Conservation (phyloP, 2,329 filamentous ascomycete genomes). For the Peltaster fructicola region DNA sequence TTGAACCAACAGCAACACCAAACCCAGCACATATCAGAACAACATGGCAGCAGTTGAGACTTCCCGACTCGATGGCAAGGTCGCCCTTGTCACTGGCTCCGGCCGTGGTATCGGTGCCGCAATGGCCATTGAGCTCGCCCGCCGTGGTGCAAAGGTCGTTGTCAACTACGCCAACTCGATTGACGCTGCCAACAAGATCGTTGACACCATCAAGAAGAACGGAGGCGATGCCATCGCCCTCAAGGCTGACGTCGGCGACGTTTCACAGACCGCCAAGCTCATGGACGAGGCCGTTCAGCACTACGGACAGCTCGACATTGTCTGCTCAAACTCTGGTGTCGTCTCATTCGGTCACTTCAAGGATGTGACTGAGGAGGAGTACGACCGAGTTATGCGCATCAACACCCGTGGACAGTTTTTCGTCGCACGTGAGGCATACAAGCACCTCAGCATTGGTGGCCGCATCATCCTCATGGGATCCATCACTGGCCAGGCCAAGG, state of each 20-base stretch:
- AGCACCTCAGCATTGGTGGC: conserved; percentile 33
- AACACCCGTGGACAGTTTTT: conserved; percentile 49
- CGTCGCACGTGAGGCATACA: conserved; percentile 39
- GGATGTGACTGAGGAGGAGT: conserved; percentile 37
- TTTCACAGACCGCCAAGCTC: conserved; percentile 43
- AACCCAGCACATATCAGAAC: conserved; percentile 12
- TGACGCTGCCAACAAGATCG: conserved; percentile 46
- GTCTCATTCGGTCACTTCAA: conserved; percentile 36
- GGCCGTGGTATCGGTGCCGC: conserved; percentile 48
- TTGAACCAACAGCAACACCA: too few relatives aligned
- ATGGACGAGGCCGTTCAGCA: conserved; percentile 45
- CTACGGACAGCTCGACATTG: conserved; percentile 52
- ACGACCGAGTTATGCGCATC: conserved; percentile 41
- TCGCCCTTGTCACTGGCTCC: conserved; percentile 36
- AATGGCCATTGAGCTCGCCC: conserved; percentile 48
- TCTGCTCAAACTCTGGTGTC: conserved; percentile 49
- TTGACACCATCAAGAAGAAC: conserved; percentile 45
- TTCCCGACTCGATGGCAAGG: conserved; percentile 36
- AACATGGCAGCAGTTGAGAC: conserved; percentile 25
- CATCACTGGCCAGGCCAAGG: conserved; percentile 40
- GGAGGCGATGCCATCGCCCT: conserved; percentile 46
- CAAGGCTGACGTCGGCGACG: conserved; percentile 50
- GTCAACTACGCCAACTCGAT: conserved; percentile 52
- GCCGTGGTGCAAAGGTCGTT: conserved; percentile 46
- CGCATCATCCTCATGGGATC: conserved; percentile 37